A percentile compares a stretch with the other conserved stretches of the same genome.
phyloP scores from a whole-genome alignment of 345 rosid species.

The Boechera retrofracta region DNA sequence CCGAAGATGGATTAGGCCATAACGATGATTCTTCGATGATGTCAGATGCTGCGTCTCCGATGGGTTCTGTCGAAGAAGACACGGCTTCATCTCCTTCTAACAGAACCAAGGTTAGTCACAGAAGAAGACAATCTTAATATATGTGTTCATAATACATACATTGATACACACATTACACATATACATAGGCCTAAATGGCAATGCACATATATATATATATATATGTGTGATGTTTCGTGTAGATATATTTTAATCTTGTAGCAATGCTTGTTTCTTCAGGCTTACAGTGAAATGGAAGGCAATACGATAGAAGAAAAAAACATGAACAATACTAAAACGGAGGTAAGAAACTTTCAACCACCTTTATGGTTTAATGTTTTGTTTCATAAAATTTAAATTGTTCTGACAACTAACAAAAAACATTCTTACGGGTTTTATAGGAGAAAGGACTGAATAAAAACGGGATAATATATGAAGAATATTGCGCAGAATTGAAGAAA shows the following conservation, averaged over 20 bases:
- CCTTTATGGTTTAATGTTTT: not conserved
- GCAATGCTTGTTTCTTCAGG: slow-evolving; percentile 34
- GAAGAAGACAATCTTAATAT: not conserved
- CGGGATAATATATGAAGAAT: slow-evolving; percentile 31
- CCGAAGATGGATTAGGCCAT: slow-evolving; percentile 33
- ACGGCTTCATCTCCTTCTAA: slow-evolving; percentile 47
- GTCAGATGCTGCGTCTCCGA: slow-evolving; percentile 49
- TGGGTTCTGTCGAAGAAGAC: slow-evolving; percentile 37
- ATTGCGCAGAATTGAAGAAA: slow-evolving; percentile 59
- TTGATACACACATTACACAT: not conserved
- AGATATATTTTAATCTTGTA: not conserved
- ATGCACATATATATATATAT: not conserved
- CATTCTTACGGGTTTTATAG: slow-evolving; percentile 30
- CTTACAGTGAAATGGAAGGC: slow-evolving; percentile 45
- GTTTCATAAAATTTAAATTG: not conserved
- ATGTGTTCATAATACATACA: slow-evolving; percentile 2
- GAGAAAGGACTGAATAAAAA: slow-evolving; percentile 34
- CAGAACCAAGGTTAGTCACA: slow-evolving; percentile 42
- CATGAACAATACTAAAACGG: not conserved
- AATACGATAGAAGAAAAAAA: slow-evolving; percentile 17
- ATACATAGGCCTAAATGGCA: not conserved
- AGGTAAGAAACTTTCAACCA: slow-evolving; percentile 36
- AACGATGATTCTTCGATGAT: slow-evolving; percentile 42
- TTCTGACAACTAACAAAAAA: not conserved
- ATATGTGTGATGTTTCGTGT: not conserved